Conservation (phyloP, 2,329 filamentous ascomycete genomes). For the Pseudocercospora pini-densiflorae region DNA sequence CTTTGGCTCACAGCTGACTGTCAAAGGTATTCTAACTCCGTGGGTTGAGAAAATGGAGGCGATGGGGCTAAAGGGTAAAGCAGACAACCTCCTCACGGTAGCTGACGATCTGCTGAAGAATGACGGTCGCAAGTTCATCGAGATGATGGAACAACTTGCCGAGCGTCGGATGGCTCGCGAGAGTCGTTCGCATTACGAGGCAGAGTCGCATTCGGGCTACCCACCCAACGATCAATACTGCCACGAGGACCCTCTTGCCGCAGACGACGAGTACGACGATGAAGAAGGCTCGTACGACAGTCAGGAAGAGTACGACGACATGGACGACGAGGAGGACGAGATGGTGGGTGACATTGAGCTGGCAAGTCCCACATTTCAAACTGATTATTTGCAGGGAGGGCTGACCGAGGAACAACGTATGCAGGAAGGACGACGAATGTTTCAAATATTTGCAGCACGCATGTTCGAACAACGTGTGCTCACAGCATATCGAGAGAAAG, state of each 20-base stretch:
- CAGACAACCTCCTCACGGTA: slow-evolving; percentile 97
- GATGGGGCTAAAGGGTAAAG: slow-evolving; percentile 44
- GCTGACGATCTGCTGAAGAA: slow-evolving; percentile 98
- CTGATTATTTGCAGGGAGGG: slow-evolving; percentile 69
- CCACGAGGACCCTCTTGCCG: slow-evolving; percentile 72
- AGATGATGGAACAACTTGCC: slow-evolving; percentile 99
- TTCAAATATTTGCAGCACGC: slow-evolving; percentile 97
- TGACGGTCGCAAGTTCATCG: slow-evolving; percentile 99
- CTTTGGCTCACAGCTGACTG: slow-evolving; percentile 95
- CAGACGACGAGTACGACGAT: slow-evolving; percentile 78
- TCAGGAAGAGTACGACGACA: slow-evolving; percentile 67
- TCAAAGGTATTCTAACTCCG: slow-evolving; percentile 68
- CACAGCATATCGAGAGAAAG: slow-evolving; percentile 97
- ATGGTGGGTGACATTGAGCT: slow-evolving; percentile 52
- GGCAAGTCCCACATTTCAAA: slow-evolving; percentile 31
- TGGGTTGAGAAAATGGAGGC: slow-evolving; percentile 42
- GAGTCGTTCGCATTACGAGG: slow-evolving; percentile 78
- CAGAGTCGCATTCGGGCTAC: slow-evolving; percentile 59
- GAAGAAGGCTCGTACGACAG: slow-evolving; percentile 70
- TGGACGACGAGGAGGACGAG: slow-evolving; percentile 63
- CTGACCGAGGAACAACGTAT: slow-evolving; percentile 99
- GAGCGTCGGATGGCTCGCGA: slow-evolving; percentile 97
- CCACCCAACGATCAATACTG: slow-evolving; percentile 56
- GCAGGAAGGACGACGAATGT: slow-evolving; percentile 98
- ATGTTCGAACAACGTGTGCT: slow-evolving; percentile 99